These are phyloP conservation scores for Komagataella pastoris DNA, from an alignment of 805 yeast genomes.

Conservation along the genomic window DNA sequence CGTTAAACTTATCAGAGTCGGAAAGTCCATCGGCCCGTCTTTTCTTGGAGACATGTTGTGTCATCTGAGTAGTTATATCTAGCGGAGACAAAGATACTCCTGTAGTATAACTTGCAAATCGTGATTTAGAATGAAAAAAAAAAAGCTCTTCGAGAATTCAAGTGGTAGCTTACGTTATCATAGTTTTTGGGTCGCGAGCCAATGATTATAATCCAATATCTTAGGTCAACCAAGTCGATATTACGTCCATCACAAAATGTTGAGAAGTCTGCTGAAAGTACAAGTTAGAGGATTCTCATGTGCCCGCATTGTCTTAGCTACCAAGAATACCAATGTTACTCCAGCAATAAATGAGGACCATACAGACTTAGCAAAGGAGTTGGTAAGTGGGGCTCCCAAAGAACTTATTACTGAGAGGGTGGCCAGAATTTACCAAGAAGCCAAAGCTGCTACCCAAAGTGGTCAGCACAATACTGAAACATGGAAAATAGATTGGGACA, in stretches of 20 bases:
- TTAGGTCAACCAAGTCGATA: background rate
- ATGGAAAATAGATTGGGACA: conserved; percentile 83
- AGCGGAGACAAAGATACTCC: background rate
- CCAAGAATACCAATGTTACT: background rate
- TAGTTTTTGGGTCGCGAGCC: background rate
- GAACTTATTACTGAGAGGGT: conserved; percentile 49
- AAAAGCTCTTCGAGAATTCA: background rate
- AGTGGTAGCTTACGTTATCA: background rate
- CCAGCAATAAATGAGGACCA: conserved; percentile 7
- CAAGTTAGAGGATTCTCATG: background rate
- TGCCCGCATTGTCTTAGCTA: background rate
- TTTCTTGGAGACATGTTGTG: background rate
- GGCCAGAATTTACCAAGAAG: conserved; percentile 65
- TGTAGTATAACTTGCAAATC: background rate
- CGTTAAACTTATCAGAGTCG: background rate
- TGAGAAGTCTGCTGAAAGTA: background rate
- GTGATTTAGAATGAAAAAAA: background rate
- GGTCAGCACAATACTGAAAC: conserved; percentile 36
- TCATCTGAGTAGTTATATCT: background rate
- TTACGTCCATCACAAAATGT: background rate
- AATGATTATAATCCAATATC: background rate
- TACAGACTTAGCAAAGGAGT: conserved; percentile 32
- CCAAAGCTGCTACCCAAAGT: conserved; percentile 75
- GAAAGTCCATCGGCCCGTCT: background rate
- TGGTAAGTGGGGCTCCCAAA: conserved; percentile 66